phyloP scores from a whole-genome alignment of 2,329 filamentous ascomycete species.

The Penicillium concentricum region DNA sequence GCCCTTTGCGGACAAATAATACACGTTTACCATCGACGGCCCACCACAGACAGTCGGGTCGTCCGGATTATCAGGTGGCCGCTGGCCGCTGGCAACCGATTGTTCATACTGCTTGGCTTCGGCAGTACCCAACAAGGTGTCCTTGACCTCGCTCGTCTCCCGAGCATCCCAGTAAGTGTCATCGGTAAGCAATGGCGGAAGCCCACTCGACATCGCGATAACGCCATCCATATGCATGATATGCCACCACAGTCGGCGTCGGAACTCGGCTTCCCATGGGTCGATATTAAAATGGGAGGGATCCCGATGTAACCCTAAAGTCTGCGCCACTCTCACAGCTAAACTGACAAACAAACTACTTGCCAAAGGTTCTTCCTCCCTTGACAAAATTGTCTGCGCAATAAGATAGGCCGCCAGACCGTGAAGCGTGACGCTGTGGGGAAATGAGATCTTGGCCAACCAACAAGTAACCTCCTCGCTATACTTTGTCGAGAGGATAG shows the following conservation, averaged over 20 bases:
- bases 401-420: slow-evolving; percentile 49
- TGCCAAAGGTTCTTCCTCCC: slow-evolving; percentile 50
- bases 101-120: slow-evolving; percentile 33
- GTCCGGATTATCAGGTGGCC: slow-evolving; percentile 42
- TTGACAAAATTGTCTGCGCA: slow-evolving; percentile 47
- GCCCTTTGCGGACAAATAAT: slow-evolving; percentile 45
- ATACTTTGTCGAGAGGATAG: slow-evolving; percentile 38
- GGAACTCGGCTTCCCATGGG: slow-evolving; percentile 45
- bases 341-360: slow-evolving; percentile 51
- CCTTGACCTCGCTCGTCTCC: slow-evolving; percentile 48
- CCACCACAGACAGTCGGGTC: slow-evolving; percentile 41
- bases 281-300: slow-evolving; percentile 49
- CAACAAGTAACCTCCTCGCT: slow-evolving; percentile 46
- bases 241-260: slow-evolving; percentile 51
- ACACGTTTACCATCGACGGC: slow-evolving; percentile 43
- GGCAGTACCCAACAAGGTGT: slow-evolving; percentile 43
- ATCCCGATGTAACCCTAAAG: slow-evolving; percentile 50
- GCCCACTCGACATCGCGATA: slow-evolving; percentile 50
- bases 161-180: slow-evolving; percentile 51
- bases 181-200: slow-evolving; percentile 49
- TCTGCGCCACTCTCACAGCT: slow-evolving; percentile 48
- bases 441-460: slow-evolving; percentile 46
- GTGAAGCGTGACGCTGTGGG: slow-evolving; percentile 46
- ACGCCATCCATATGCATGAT: slow-evolving; percentile 50
- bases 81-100: slow-evolving; percentile 32